Conservation (phyloP, 139 green algal genomes). For the Chlorella sp. region DNA sequence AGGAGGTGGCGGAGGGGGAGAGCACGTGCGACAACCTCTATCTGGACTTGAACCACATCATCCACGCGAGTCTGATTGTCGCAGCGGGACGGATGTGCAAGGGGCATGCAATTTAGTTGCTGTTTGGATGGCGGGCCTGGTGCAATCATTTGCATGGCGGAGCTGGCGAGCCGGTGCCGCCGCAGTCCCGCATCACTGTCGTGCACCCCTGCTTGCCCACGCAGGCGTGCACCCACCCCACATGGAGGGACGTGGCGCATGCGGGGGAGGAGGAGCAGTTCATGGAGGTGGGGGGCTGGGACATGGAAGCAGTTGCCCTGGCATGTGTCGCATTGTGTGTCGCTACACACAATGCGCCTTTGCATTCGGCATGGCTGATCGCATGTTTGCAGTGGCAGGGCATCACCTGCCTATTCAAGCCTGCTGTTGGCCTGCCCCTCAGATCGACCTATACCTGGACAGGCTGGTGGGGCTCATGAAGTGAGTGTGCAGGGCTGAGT, state of each 20-base stretch:
- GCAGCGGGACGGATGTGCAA: too few species aligned
- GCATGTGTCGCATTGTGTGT: not conserved
- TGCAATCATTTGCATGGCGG: too few species aligned
- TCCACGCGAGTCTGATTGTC: conserved; percentile 67
- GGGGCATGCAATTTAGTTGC: not conserved
- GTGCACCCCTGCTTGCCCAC: not conserved
- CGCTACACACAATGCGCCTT: too few species aligned
- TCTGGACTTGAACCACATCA: conserved; percentile 88
- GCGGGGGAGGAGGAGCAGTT: conserved; percentile 69
- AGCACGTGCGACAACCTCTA: conserved; percentile 74
- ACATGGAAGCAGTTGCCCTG: not conserved
- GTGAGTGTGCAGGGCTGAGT: not conserved
- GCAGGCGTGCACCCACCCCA: conserved; percentile 78
- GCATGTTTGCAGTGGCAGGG: too few species aligned
- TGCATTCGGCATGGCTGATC: too few species aligned
- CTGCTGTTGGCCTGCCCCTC: not conserved
- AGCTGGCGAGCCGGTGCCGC: not conserved
- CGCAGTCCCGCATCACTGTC: not conserved
- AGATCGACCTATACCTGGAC: conserved; percentile 84
- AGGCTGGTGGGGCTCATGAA: conserved; percentile 73
- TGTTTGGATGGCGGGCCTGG: not conserved
- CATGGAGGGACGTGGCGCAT: conserved; percentile 44
- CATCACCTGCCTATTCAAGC: too few species aligned
- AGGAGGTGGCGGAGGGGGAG: conserved; percentile 42
- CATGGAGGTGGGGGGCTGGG: conserved; percentile 14